Conservation (phyloP, 2,329 filamentous ascomycete genomes). For the Verticillium tricorpus region DNA sequence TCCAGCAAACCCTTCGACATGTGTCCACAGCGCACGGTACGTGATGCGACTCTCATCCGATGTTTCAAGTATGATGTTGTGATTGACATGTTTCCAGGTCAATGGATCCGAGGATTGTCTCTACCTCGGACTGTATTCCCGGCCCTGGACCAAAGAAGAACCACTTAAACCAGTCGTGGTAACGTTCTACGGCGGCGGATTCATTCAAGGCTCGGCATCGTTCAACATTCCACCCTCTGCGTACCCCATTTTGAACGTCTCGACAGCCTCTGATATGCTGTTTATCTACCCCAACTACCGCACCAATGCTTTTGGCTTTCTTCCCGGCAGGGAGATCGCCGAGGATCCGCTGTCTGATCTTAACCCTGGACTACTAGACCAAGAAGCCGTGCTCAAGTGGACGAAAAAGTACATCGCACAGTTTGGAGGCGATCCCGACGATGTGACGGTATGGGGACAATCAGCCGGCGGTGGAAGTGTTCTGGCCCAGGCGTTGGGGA, state of each 20-base stretch:
- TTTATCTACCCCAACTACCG: slow-evolving; percentile 47
- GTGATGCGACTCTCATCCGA: neutral
- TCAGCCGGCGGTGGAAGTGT: slow-evolving; percentile 20
- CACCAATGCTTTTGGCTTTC: slow-evolving; percentile 52
- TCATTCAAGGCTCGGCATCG: slow-evolving; percentile 51
- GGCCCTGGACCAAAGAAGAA: slow-evolving; percentile 44
- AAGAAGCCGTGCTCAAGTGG: slow-evolving; percentile 21
- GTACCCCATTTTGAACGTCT: slow-evolving; percentile 55
- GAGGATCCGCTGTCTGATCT: slow-evolving; percentile 38
- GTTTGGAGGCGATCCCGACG: slow-evolving; percentile 21
- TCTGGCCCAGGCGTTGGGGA: slow-evolving; percentile 10
- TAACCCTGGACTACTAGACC: slow-evolving; percentile 42
- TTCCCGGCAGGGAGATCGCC: slow-evolving; percentile 43
- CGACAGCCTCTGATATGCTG: slow-evolving; percentile 41
- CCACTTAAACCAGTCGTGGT: slow-evolving; percentile 53
- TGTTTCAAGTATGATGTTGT: too few relatives aligned
- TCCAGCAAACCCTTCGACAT: slow-evolving; percentile 51
- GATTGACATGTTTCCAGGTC: slow-evolving; percentile 19
- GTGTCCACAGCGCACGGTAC: slow-evolving; percentile 52
- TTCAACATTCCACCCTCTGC: slow-evolving; percentile 51
- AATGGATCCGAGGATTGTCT: slow-evolving; percentile 57
- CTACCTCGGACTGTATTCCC: slow-evolving; percentile 55
- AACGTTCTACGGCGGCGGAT: slow-evolving; percentile 57
- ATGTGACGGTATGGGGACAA: slow-evolving; percentile 22
- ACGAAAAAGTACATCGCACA: slow-evolving; percentile 18